These are phyloP conservation scores for Mortierella sp. DNA, from an alignment of 371 early-diverging fungal species.

Conservation along the genomic window DNA sequence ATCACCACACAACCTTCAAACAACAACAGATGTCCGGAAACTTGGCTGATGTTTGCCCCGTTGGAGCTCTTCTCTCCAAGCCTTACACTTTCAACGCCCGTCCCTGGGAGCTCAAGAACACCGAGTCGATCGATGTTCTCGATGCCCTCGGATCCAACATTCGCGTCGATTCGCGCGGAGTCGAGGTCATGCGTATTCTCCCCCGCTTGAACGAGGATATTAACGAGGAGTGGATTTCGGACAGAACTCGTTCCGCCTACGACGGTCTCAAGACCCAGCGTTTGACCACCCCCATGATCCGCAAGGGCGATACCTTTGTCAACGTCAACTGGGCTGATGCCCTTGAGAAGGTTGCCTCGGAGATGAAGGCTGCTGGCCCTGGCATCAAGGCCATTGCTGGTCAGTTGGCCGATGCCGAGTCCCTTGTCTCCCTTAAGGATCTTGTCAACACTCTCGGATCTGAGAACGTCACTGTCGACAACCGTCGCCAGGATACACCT, in stretches of 20 bases:
- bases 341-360: conserved; percentile 78
- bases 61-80: conserved; percentile 97
- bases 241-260: conserved; percentile 96
- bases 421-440: conserved; percentile 91
- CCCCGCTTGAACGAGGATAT: conserved; percentile 96
- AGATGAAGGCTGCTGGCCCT: conserved; percentile 70
- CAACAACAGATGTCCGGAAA: conserved; percentile 90
- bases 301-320: conserved; percentile 88
- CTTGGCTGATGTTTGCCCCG: conserved; percentile 97
- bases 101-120: conserved; percentile 98
- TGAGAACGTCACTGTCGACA: conserved; percentile 88
- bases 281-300: conserved; percentile 91
- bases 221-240: conserved; percentile 99
- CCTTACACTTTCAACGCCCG: conserved; percentile 95
- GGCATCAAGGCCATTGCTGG: conserved; percentile 93
- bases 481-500: conserved; percentile 66
- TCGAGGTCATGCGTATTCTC: conserved; percentile 96
- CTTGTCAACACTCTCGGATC: conserved; percentile 89
- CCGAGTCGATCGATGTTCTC: conserved; percentile 95
- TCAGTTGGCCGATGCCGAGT: conserved; percentile 91
- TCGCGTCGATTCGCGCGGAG: conserved; percentile 96
- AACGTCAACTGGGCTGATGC: conserved; percentile 92
- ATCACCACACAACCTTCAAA: not conserved
- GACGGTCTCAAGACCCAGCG: conserved; percentile 97
- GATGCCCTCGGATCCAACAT: conserved; percentile 97